Evolutionary conservation across 2,329 filamentous ascomycete genomes (phyloP), one percentile per base, ranked within the genome.

Genomic region (Metarhizium anisopliae): DNA sequence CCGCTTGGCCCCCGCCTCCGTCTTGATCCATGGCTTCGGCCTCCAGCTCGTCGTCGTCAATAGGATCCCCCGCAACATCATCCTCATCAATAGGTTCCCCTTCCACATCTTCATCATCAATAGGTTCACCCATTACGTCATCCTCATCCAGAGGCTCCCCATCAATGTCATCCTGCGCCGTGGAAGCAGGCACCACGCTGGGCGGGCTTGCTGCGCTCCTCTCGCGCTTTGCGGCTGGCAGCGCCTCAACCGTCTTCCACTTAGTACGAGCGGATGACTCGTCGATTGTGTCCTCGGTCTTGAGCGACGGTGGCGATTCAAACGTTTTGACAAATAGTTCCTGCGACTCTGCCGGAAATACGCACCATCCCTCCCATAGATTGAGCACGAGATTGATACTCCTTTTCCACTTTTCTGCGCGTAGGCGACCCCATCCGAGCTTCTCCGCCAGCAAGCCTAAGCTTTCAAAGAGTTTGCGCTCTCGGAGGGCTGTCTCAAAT

Each of bases 381-480:
- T 80, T 78, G 8, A 94, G 73, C 2, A 94, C 77, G 6, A 84
- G 77, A 2, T 80, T 79, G 43, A 94, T 77, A 63, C 87, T 90
- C 52, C 89, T 81, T 69, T 88, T 89, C 87, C 89, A 94, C 70
- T 93, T 92, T 59, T 94, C 89, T 3, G 86, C 85, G 20, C 89
- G 85, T 59, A 96, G 74, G 1, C 89, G 83, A 10, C 92, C 92
- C 90, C 91, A 95, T 49, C 79, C 78, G 25, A 88, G 73, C 54
- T 82, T 84, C 62, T 86, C 85, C 7, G 90, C 84, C 58, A 95
- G 79, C 55, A 81, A 74, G 1, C 91, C 91, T 3, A 96, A 78
- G 49, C 81, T 78, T 64, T 89, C 87, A 64, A 96, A 95, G 0
- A 86, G 83, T 56, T 83, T 81, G 55, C 84, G 81, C 8, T 81